phyloP scores from a whole-genome alignment of 768 basidiomycete genomes.

The Suillus plorans region DNA sequence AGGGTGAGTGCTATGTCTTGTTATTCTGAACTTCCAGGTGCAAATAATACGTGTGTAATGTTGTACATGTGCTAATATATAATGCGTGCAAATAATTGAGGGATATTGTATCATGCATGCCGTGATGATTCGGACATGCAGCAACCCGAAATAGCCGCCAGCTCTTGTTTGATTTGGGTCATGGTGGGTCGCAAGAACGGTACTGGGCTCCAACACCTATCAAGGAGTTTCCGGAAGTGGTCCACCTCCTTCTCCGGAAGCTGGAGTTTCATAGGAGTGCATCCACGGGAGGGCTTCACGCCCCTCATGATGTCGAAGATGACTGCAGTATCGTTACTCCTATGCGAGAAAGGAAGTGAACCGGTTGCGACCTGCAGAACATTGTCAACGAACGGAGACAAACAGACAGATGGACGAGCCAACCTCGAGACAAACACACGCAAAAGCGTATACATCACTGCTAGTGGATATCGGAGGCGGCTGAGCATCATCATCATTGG shows the following conservation, averaged over 20 bases:
- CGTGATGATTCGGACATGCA: constrained; percentile 6
- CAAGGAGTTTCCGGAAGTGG: constrained; percentile 44
- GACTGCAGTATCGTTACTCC: constrained; percentile 56
- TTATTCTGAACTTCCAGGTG: not conserved
- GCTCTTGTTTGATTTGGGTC: constrained; percentile 31
- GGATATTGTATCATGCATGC: constrained; percentile 4
- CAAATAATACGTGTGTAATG: not conserved
- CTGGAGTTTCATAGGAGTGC: constrained; percentile 18
- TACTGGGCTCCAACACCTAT: constrained; percentile 45
- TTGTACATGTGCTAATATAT: not conserved
- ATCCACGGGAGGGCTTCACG: constrained; percentile 42
- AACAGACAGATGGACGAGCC: constrained; percentile 1
- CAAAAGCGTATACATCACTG: constrained; percentile 64
- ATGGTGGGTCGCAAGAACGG: constrained; percentile 42
- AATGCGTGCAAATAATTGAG: constrained; percentile 4
- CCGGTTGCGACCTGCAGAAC: constrained; percentile 48
- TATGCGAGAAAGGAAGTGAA: constrained; percentile 49
- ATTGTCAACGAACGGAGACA: not conserved
- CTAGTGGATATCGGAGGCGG: constrained; percentile 46
- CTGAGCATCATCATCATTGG: constrained; percentile 43
- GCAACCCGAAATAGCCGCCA: constrained; percentile 13
- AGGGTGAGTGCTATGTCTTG: not conserved
- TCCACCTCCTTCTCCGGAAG: constrained; percentile 24
- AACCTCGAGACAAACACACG: constrained; percentile 59
- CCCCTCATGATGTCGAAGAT: constrained; percentile 55